These are phyloP conservation scores for Hirsutella rhossiliensis DNA, from an alignment of 2,329 filamentous ascomycete species.

Conservation along the genomic window DNA sequence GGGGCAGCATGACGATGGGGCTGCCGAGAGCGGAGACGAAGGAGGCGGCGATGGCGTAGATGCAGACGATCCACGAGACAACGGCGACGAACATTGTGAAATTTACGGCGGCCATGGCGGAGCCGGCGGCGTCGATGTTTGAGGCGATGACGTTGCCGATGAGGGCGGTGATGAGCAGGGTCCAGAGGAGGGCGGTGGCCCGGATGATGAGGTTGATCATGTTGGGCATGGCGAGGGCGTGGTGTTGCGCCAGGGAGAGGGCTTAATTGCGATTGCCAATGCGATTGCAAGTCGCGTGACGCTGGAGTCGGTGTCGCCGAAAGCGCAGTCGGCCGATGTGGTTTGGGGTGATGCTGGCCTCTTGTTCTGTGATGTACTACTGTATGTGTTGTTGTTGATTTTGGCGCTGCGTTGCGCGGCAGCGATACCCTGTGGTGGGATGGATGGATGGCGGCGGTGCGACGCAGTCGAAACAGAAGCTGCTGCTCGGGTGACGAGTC, in stretches of 20 bases:
- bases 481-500: no score
- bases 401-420: not conserved
- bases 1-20: slow-evolving; percentile 37
- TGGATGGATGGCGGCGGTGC: not conserved
- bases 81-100: slow-evolving; percentile 59
- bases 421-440: not conserved
- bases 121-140: slow-evolving; percentile 32
- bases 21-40: slow-evolving; percentile 40
- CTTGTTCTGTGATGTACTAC: no score
- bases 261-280: no score
- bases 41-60: slow-evolving; percentile 48
- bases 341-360: no score
- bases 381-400: not conserved
- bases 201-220: slow-evolving; percentile 35
- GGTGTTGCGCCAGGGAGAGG: not conserved
- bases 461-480: no score
- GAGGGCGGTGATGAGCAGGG: slow-evolving; percentile 40
- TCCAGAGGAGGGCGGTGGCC: slow-evolving; percentile 35
- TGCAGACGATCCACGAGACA: slow-evolving; percentile 50
- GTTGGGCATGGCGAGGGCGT: slow-evolving; percentile 12
- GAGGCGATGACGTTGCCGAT: slow-evolving; percentile 45
- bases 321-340: no score
- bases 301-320: no score
- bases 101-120: slow-evolving; percentile 38
- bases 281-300: no score